Evolutionary conservation across 139 green algal species (phyloP).

Genomic region (Coelastrella sp.): DNA sequence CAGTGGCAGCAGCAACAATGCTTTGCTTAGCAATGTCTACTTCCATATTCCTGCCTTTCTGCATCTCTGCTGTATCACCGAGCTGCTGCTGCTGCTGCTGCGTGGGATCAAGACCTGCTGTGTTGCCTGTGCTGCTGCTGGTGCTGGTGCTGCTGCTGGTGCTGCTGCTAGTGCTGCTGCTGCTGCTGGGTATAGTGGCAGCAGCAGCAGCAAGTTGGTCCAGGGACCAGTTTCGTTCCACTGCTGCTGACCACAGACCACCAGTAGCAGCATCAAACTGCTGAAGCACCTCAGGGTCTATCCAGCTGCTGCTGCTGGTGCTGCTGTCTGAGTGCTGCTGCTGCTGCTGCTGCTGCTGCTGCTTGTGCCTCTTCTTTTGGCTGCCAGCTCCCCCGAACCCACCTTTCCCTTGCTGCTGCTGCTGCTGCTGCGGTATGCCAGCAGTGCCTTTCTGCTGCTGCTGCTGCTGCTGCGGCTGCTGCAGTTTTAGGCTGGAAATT

Average conservation of each 20-base stretch:
- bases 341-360: constrained; percentile 17
- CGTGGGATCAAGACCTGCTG: too few species aligned
- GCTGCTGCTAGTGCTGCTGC: constrained; percentile 18
- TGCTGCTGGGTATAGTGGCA: neutral
- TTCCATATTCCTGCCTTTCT: neutral
- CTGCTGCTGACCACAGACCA: constrained; percentile 6
- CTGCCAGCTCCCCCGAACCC: neutral
- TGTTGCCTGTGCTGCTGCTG: neutral
- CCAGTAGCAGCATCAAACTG: constrained; percentile 4
- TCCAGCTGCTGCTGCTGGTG: constrained; percentile 13
- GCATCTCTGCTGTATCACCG: neutral
- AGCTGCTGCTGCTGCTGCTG: too few species aligned
- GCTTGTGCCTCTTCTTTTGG: neutral
- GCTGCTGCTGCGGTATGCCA: neutral
- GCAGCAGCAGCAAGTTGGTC: constrained; percentile 13
- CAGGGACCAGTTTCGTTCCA: constrained; percentile 9
- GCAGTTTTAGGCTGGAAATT: neutral
- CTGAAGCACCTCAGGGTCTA: neutral
- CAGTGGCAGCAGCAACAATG: neutral
- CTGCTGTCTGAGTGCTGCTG: neutral
- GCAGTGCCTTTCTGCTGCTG: too few species aligned
- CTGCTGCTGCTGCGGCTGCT: too few species aligned
- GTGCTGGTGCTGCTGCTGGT: neutral
- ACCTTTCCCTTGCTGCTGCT: neutral
- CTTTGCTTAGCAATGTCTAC: neutral